Base-by-base conservation (phyloP, 2,329 filamentous ascomycete genomes). In the Penicillium digitatum region DNA sequence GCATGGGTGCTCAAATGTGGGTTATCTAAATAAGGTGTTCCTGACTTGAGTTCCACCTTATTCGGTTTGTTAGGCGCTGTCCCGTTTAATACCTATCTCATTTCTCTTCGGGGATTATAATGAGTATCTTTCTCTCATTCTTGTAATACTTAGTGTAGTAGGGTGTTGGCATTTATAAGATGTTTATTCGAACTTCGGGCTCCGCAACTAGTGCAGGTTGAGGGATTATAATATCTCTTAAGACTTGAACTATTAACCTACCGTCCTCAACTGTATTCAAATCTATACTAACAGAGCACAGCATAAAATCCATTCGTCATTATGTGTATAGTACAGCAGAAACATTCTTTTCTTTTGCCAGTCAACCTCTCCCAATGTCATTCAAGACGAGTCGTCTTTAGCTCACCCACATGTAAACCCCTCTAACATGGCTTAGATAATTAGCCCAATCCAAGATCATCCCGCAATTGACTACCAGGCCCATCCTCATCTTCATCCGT, bases 401-500 rank as follows among this genome's bases (percentile, higher is more conserved):
- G 20, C 27, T 32, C 37, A 26, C 44, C 27, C 11, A 18, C 18
- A 18, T 35, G 48, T 26, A 32, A 20, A 14, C 2, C 24, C 16
- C 38, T 5, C 26, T 29, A 37, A 58, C 39, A 52, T 27, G 8
- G 6, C 37, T 16, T 31, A 35, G 18, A 46, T 39, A 50, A 12
- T 57, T 56, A 67, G 22, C 67, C 68, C 59, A 71, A 47, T 7
- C 68, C 68, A 57, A 72, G 27, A 56, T 68, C 59, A 58, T 69
- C 66, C 31, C 64, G 62, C 58, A 72, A 52, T 59, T 72, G 69
- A 60, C 63, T 64, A 45, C 58, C 66, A 8, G 67, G 67, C 27
- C 65, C 64, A 53, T 69, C 66, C 39, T 70, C 63, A 31, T 70
- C 65, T 54, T 69, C 69, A 34, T 70, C 70, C 12, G 66, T 69